Conservation (phyloP, 2,329 filamentous ascomycete genomes). For the Westerdykella ornata region DNA sequence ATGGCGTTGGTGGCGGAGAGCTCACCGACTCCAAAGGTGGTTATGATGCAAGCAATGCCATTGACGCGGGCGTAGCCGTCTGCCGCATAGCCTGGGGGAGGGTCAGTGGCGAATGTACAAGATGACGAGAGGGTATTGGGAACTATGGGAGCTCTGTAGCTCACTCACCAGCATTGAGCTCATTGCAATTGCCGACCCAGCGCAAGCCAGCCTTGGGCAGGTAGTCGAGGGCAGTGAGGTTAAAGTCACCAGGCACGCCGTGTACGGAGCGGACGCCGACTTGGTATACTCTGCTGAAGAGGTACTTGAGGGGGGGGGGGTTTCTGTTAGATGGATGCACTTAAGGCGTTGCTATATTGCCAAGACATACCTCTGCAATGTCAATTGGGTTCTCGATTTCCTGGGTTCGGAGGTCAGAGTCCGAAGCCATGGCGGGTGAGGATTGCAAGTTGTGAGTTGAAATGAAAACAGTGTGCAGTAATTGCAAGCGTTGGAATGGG, state of each 20-base stretch:
- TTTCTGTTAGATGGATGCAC: conserved; percentile 6
- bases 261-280: conserved; percentile 42
- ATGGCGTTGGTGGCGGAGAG: conserved; percentile 44
- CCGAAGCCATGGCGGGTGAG: conserved; percentile 25
- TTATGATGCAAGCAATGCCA: conserved; percentile 42
- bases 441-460: conserved; percentile 1
- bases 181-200: conserved; percentile 58
- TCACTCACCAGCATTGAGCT: conserved; percentile 50
- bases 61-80: conserved; percentile 45
- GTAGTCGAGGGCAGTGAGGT: conserved; percentile 51
- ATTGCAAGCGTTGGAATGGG: conserved; percentile 10
- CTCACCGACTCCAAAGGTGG: conserved; percentile 46
- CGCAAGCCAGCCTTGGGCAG: conserved; percentile 48
- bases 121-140: conserved; percentile 3
- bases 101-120: conserved; percentile 2
- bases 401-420: conserved; percentile 39
- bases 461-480: conserved; percentile 3
- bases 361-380: conserved; percentile 48
- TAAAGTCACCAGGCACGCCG: conserved; percentile 44
- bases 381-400: conserved; percentile 45
- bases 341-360: neutral
- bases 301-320: conserved; percentile 31
- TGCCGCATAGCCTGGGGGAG: conserved; percentile 39
- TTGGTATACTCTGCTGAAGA: conserved; percentile 39
- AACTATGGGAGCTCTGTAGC: conserved; percentile 4